Percentiles rank a stretch among this genome's conserved stretches.
These are phyloP conservation scores for Coemansia sp. DNA, from an alignment of 192 early-diverging fungal genomes.

Conservation along the genomic window DNA sequence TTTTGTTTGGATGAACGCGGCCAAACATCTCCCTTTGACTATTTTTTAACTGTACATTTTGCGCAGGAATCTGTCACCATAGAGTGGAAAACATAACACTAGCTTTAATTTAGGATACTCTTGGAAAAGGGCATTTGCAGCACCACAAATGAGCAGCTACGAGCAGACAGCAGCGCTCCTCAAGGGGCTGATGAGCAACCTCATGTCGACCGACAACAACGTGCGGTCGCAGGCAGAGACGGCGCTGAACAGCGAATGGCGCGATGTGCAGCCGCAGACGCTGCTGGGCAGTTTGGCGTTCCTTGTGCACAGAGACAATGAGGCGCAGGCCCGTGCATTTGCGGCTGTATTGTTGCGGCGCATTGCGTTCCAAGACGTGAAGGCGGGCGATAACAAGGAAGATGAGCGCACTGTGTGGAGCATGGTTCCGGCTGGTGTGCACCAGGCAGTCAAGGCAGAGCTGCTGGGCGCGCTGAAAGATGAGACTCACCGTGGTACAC, in stretches of 20 bases:
- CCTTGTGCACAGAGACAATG: conserved; percentile 55
- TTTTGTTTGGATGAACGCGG: not conserved
- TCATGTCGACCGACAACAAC: conserved; percentile 61
- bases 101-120: too few species aligned
- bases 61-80: conserved; percentile 1
- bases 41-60: conserved; percentile 2
- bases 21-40: not conserved
- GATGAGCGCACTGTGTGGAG: conserved; percentile 71
- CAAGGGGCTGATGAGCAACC: conserved; percentile 46
- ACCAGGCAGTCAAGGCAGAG: conserved; percentile 68
- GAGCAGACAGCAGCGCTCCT: conserved; percentile 44
- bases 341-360: conserved; percentile 70
- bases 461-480: conserved; percentile 76
- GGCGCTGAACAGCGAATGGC: conserved; percentile 62
- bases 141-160: conserved; percentile 27
- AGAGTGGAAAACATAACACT: conserved; percentile 2
- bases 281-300: conserved; percentile 62
- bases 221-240: conserved; percentile 65
- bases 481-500: conserved; percentile 70
- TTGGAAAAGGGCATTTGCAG: not conserved
- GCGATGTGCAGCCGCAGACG: conserved; percentile 60
- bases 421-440: conserved; percentile 62
- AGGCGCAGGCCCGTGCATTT: conserved; percentile 62
- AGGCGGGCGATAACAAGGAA: conserved; percentile 47
- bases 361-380: conserved; percentile 56